phyloP scores from a whole-genome alignment of 2,329 filamentous ascomycete genomes.

The Trichoderma breve region DNA sequence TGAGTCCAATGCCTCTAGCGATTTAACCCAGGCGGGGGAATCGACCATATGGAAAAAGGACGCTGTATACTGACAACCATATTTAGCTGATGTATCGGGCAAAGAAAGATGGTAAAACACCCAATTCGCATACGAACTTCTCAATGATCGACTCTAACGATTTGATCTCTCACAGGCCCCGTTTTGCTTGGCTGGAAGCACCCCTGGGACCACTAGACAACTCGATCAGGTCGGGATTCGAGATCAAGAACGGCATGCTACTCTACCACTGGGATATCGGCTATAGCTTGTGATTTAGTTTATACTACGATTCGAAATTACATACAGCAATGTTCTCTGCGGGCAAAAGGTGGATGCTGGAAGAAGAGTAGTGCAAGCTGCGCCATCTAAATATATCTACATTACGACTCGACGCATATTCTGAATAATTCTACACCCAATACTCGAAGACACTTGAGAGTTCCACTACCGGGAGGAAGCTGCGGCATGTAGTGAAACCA shows the following conservation, averaged over 20 bases:
- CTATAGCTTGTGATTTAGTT: neutral
- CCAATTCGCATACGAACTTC: neutral
- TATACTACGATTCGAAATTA: neutral
- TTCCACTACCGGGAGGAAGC: neutral
- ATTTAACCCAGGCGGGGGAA: neutral
- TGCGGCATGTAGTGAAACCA: neutral
- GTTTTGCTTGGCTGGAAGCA: constrained; percentile 20
- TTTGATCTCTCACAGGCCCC: neutral
- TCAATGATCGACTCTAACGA: neutral
- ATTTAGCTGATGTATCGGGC: constrained; percentile 20
- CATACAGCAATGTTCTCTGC: neutral
- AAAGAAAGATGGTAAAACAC: constrained; percentile 20
- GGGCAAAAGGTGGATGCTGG: neutral
- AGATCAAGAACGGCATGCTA: neutral
- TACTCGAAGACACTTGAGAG: neutral
- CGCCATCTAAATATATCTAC: neutral
- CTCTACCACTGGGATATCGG: neutral
- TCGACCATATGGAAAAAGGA: neutral
- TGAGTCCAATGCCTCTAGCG: neutral
- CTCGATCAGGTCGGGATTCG: neutral
- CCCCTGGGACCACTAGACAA: constrained; percentile 20
- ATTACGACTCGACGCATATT: neutral
- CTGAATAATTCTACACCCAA: neutral
- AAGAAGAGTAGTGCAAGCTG: neutral
- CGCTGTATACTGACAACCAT: neutral